phyloP scores from a whole-genome alignment of 2,329 filamentous ascomycete genomes.

The Phialophora tarda region DNA sequence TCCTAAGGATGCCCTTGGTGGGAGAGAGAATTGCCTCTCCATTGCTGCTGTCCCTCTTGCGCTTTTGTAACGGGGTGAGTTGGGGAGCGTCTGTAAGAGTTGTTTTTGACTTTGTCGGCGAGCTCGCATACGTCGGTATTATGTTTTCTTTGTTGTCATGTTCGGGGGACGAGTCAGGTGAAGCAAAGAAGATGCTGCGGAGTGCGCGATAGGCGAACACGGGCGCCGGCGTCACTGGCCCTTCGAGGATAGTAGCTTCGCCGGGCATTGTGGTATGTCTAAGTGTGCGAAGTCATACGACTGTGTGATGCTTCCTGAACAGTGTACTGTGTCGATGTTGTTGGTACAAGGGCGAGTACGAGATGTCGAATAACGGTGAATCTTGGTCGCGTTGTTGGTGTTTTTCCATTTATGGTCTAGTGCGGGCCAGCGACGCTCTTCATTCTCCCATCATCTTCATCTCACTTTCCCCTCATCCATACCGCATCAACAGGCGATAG shows the following conservation, averaged over 20 bases:
- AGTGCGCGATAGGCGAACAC: constrained; percentile 71
- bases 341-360: background rate
- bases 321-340: background rate
- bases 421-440: constrained; percentile 7
- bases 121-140: constrained; percentile 10
- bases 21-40: constrained; percentile 49
- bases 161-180: constrained; percentile 57
- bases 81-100: constrained; percentile 31
- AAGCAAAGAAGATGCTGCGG: constrained; percentile 68
- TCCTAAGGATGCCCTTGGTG: constrained; percentile 68
- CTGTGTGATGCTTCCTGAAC: background rate
- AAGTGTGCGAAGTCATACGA: background rate
- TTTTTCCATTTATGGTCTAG: constrained; percentile 19
- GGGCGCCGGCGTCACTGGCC: constrained; percentile 68
- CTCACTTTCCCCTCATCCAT: constrained; percentile 4
- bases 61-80: constrained; percentile 39
- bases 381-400: constrained; percentile 13
- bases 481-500: constrained; percentile 20
- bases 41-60: constrained; percentile 27
- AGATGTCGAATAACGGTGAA: background rate
- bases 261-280: constrained; percentile 22
- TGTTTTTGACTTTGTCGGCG: constrained; percentile 24
- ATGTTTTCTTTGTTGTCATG: constrained; percentile 42
- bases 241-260: constrained; percentile 53
- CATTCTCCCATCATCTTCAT: background rate